Conservation (phyloP, 352 stramenopile species). For the Halophytophthora batemanensis region DNA sequence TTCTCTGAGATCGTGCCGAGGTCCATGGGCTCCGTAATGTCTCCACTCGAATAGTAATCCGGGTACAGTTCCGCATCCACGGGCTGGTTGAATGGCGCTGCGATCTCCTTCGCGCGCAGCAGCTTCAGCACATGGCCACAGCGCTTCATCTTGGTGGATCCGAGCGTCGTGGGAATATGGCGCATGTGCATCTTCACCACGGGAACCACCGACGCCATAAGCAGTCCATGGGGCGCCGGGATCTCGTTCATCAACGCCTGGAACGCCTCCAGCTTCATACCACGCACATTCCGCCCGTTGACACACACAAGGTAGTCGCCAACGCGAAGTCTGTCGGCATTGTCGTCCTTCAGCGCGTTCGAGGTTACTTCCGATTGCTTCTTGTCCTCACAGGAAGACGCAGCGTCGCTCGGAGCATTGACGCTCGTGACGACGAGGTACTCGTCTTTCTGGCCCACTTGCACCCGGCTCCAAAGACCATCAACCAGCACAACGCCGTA, state of each 20-base stretch:
- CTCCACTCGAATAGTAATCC: slow-evolving; percentile 71
- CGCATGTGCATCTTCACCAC: slow-evolving; percentile 42
- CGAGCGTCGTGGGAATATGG: slow-evolving; percentile 58
- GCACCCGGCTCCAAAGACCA: slow-evolving; percentile 34
- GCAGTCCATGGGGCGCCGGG: slow-evolving; percentile 45
- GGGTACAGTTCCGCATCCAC: slow-evolving; percentile 82
- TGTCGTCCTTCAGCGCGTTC: slow-evolving; percentile 22
- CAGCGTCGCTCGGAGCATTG: slow-evolving; percentile 4
- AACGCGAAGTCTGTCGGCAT: slow-evolving; percentile 22
- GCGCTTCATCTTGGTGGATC: slow-evolving; percentile 55
- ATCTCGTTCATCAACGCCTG: slow-evolving; percentile 23
- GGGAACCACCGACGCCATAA: slow-evolving; percentile 48
- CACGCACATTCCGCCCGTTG: slow-evolving; percentile 48
- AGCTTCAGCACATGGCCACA: slow-evolving; percentile 76
- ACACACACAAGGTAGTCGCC: slow-evolving; percentile 53
- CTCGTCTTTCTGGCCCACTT: slow-evolving; percentile 34
- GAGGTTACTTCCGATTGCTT: slow-evolving; percentile 7
- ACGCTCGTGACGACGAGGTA: slow-evolving; percentile 46
- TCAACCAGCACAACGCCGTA: slow-evolving; percentile 50
- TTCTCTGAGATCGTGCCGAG: slow-evolving; percentile 80
- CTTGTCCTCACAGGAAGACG: slow-evolving; percentile 4
- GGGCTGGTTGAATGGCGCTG: slow-evolving; percentile 77
- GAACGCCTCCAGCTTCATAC: slow-evolving; percentile 32
- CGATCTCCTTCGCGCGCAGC: slow-evolving; percentile 74
- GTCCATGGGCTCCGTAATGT: slow-evolving; percentile 81